These are phyloP conservation scores for Fusarium floridanum DNA, from an alignment of 2,329 filamentous ascomycete genomes.

Conservation along the genomic window DNA sequence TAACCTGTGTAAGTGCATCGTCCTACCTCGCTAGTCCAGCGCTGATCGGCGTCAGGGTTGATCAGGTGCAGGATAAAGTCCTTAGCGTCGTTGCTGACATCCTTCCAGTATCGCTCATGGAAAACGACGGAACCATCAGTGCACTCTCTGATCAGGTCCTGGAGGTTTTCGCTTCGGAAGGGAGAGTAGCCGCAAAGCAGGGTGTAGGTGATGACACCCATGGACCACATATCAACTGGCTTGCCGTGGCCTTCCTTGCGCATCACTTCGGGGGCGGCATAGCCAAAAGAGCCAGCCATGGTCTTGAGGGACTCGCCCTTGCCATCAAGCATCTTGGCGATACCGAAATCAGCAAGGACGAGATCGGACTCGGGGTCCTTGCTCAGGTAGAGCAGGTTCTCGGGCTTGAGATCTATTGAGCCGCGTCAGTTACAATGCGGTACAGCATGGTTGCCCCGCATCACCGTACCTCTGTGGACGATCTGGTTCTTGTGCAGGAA, in stretches of 20 bases:
- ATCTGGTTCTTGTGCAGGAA: slow-evolving; percentile 96
- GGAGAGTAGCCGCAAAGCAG: slow-evolving; percentile 98
- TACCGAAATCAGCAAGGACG: slow-evolving; percentile 96
- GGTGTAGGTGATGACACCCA: slow-evolving; percentile 98
- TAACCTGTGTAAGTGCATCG: slow-evolving; percentile 1
- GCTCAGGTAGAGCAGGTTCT: slow-evolving; percentile 95
- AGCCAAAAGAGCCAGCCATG: slow-evolving; percentile 98
- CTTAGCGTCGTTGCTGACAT: slow-evolving; percentile 95
- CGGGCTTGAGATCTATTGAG: slow-evolving; percentile 88
- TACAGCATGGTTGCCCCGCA: not conserved
- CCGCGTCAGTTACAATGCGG: slow-evolving; percentile 12
- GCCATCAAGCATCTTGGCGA: slow-evolving; percentile 95
- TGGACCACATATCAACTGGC: slow-evolving; percentile 98
- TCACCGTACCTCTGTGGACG: slow-evolving; percentile 85
- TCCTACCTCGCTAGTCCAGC: slow-evolving; percentile 81
- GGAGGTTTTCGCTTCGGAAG: slow-evolving; percentile 93
- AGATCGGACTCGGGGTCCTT: slow-evolving; percentile 82
- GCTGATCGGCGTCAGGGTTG: slow-evolving; percentile 80
- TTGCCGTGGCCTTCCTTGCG: slow-evolving; percentile 97
- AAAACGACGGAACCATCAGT: slow-evolving; percentile 87
- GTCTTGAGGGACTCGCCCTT: slow-evolving; percentile 94
- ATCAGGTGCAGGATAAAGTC: slow-evolving; percentile 89
- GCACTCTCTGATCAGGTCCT: slow-evolving; percentile 95
- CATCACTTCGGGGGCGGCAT: slow-evolving; percentile 98
- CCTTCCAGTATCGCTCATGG: slow-evolving; percentile 98